phyloP scores from a whole-genome alignment of 805 yeast species.

The Barnettozyma botsteinii region DNA sequence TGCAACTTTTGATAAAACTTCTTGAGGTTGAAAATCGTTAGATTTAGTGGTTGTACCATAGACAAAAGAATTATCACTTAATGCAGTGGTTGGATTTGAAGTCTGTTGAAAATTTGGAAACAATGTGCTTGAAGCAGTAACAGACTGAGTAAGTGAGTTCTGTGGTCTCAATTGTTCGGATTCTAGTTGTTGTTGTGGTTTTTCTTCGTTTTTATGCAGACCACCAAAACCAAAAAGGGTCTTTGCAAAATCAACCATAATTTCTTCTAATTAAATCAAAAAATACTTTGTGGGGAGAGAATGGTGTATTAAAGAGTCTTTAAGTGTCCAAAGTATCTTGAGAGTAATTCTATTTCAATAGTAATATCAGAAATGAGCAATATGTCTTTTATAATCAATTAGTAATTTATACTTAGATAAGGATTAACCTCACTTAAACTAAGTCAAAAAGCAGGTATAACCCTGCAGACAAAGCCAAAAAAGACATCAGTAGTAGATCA shows the following conservation, averaged over 20 bases:
- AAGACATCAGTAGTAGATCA: too few relatives aligned
- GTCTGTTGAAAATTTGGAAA: slow-evolving; percentile 39
- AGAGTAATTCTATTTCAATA: too few relatives aligned
- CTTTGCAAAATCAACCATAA: slow-evolving; percentile 39
- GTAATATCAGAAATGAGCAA: too few relatives aligned
- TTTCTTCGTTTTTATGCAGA: slow-evolving; percentile 17
- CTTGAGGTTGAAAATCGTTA: slow-evolving; percentile 28
- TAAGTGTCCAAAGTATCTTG: too few relatives aligned
- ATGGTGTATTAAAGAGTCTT: too few relatives aligned
- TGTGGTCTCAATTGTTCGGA: slow-evolving; percentile 10
- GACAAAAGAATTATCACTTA: slow-evolving; percentile 55
- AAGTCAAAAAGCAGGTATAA: too few relatives aligned
- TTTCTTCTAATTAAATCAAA: background rate
- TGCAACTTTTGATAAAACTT: slow-evolving; percentile 31
- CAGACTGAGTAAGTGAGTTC: slow-evolving; percentile 9
- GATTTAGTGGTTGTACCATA: slow-evolving; percentile 59
- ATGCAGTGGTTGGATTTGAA: slow-evolving; percentile 64
- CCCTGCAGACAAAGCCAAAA: too few relatives aligned
- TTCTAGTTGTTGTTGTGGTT: slow-evolving; percentile 7
- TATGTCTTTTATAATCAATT: background rate
- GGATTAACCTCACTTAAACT: too few relatives aligned
- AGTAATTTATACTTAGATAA: slow-evolving; percentile 1
- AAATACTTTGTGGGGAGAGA: too few relatives aligned
- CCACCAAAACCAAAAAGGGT: slow-evolving; percentile 33
- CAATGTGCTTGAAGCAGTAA: slow-evolving; percentile 12